Evolutionary conservation across 345 rosid genomes (phyloP), one percentile per base, ranked within the genome.

Genomic region (Aquilaria yunnanensis): DNA sequence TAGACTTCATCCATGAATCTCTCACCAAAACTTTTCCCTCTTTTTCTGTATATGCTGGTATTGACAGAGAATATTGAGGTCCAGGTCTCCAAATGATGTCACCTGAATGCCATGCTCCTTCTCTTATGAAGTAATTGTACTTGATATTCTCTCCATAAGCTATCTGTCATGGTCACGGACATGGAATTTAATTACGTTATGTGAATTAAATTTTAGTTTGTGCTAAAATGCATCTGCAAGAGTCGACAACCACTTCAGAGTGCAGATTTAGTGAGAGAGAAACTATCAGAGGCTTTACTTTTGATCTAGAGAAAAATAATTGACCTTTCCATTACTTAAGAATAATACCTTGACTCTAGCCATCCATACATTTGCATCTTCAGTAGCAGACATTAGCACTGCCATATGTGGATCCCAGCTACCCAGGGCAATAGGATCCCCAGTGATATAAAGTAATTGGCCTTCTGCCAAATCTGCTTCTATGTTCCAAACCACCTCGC

Each of bases 341-440:
- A 52, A 52, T 54, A 65, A 64, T 85, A 90, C 98, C 98, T 81
- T 80, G 62, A 86, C 72, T 77, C 86, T 80, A 76, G 86, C 89
- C 77, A 67, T 77, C 98, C 98, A 93, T 62, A 78, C 60, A 67
- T 81, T 87, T 57, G 64, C 63, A 56, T 79, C 76, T 64, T 67
- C 76, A 32, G 85, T 72, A 60, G 85, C 85, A 73, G 72, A 72
- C 97, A 93, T 83, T 32, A 71, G 74, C 63, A 88, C 59, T 31
- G 97, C 98, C 72, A 71, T 74, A 66, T 84, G 82, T 57, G 94
- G 87, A 37, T 93, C 80, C 98, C 98, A 90, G 72, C 85, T 67
- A 60, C 98, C 98, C 65, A 93, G 73, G 62, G 79, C 75, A 43
- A 62, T 53, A 63, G 82, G 90, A 75, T 93, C 97, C 63, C 98